Percentiles rank a stretch among this genome's conserved stretches.
These are phyloP conservation scores for Elaeis oleifera DNA, from an alignment of 202 grass and related monocot genomes.

Conservation along the genomic window DNA sequence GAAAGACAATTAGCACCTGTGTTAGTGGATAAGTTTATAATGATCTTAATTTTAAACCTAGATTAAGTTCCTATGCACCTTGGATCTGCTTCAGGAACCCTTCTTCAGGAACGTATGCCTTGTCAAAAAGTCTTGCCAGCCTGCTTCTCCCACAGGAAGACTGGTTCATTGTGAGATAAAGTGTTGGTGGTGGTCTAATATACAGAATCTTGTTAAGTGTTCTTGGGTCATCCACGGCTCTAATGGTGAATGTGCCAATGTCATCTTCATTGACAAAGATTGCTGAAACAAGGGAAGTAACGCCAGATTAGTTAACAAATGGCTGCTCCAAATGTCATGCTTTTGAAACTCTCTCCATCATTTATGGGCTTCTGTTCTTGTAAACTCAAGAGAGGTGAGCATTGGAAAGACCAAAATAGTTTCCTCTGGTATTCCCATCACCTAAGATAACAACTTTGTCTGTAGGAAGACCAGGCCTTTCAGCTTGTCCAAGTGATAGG, in stretches of 20 bases:
- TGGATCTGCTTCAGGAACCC: background rate
- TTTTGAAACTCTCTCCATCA: too few relatives aligned
- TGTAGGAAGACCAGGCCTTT: background rate
- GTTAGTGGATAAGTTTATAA: too few relatives aligned
- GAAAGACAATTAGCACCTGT: too few relatives aligned
- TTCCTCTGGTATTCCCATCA: constrained; percentile 1
- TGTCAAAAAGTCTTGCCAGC: background rate
- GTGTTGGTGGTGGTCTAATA: background rate
- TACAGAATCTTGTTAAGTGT: background rate
- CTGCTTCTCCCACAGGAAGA: constrained; percentile 10
- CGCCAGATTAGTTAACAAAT: too few relatives aligned
- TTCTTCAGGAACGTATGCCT: constrained; percentile 7
- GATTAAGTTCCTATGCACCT: too few relatives aligned
- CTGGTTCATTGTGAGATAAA: background rate
- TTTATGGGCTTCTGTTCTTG: too few relatives aligned
- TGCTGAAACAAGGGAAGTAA: background rate
- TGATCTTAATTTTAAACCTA: too few relatives aligned
- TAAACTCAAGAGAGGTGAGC: too few relatives aligned
- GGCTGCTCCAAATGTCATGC: too few relatives aligned
- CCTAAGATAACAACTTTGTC: constrained; percentile 7
- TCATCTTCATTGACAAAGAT: constrained; percentile 5
- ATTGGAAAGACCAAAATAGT: too few relatives aligned
- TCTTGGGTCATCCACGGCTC: constrained; percentile 9
- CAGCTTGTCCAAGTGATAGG: background rate
- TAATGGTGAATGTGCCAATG: constrained; percentile 5